Percentiles rank a stretch among this genome's conserved stretches.
Evolutionary conservation across 495 filamentous ascomycete species (phyloP).

Genomic region (Penicillium parvum): DNA sequence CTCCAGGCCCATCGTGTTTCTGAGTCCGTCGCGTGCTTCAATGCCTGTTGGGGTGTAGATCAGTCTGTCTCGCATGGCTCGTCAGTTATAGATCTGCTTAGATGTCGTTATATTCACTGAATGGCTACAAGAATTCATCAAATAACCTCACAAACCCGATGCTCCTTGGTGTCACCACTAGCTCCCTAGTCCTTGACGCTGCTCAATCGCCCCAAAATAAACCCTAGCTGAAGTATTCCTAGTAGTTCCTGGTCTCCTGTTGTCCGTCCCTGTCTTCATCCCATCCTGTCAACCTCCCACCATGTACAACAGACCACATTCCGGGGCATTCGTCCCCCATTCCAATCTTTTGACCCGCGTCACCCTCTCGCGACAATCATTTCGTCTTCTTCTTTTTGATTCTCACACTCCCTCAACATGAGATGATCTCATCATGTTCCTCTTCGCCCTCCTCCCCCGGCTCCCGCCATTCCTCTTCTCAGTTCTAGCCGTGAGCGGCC

Average conservation of each 20-base stretch:
- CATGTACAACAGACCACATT: constrained; percentile 3
- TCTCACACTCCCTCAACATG: constrained; percentile 8
- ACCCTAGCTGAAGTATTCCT: no score
- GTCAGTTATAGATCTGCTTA: no score
- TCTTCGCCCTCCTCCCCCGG: constrained; percentile 22
- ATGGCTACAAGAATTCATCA: no score
- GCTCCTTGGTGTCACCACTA: no score
- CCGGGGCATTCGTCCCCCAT: constrained; percentile 12
- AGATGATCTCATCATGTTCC: constrained; percentile 23
- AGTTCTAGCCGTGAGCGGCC: constrained; percentile 30
- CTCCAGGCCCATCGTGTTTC: no score
- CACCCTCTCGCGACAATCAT: constrained; percentile 5
- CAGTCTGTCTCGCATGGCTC: no score
- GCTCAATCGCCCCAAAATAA: no score
- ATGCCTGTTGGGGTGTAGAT: constrained; percentile 3
- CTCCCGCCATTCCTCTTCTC: constrained; percentile 32
- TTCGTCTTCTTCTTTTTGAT: background rate
- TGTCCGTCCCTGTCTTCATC: background rate
- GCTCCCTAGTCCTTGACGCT: no score
- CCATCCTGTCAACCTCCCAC: background rate
- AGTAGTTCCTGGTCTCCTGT: no score
- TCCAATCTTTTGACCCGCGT: constrained; percentile 10
- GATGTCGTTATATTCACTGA: no score
- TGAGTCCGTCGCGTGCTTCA: no score
- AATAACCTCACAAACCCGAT: no score